Evolutionary conservation across 208 protist species (phyloP).

Genomic region (Trypanosoma mega): DNA sequence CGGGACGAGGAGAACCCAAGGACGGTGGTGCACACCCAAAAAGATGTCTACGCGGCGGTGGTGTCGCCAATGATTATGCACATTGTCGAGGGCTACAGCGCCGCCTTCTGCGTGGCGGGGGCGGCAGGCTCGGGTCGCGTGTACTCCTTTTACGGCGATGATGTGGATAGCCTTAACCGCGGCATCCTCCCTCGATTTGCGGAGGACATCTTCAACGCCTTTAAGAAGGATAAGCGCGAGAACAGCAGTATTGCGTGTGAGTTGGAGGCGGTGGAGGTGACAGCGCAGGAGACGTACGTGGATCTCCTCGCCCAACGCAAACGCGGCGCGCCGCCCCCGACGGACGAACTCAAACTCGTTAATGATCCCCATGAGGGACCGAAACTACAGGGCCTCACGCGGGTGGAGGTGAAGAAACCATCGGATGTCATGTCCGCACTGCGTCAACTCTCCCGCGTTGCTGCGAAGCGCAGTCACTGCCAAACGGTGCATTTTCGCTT

Average conservation of each 20-base stretch:
- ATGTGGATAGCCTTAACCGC: conserved; percentile 47
- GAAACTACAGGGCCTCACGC: conserved; percentile 54
- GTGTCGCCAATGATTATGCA: conserved; percentile 54
- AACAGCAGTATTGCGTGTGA: conserved; percentile 56
- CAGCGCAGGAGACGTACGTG: conserved; percentile 59
- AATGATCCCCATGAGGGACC: conserved; percentile 36
- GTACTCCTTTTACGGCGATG: conserved; percentile 79
- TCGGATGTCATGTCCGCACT: conserved; percentile 40
- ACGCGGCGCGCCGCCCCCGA: neutral
- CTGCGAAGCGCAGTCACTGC: conserved; percentile 63
- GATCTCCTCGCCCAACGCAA: conserved; percentile 47
- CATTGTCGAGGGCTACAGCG: conserved; percentile 78
- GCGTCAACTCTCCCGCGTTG: conserved; percentile 44
- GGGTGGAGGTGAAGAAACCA: conserved; percentile 32
- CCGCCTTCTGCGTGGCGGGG: conserved; percentile 74
- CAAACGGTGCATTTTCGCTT: conserved; percentile 76
- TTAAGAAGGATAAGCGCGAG: conserved; percentile 51
- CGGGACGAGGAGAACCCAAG: conserved; percentile 38
- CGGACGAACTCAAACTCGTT: conserved; percentile 50
- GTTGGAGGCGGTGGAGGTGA: conserved; percentile 74
- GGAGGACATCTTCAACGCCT: conserved; percentile 70
- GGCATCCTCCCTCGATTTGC: conserved; percentile 77
- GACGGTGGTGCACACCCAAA: conserved; percentile 45
- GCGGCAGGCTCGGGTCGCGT: conserved; percentile 52
- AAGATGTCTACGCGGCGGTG: conserved; percentile 66